A percentile compares a stretch with the other conserved stretches of the same genome.
Conservation (phyloP, 306 rosid species). For the Vigna unguiculata region DNA sequence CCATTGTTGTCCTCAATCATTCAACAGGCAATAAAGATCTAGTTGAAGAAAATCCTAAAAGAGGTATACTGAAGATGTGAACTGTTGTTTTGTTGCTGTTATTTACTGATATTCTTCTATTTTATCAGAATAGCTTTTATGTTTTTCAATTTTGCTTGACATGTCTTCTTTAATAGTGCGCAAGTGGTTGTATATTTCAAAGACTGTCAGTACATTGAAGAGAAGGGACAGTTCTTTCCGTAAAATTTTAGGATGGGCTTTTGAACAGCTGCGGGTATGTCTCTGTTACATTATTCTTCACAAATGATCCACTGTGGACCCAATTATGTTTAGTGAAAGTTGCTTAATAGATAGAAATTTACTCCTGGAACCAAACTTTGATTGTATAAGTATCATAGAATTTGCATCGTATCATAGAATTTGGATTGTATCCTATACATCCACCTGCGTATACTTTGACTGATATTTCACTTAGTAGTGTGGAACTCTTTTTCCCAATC, state of each 20-base stretch:
- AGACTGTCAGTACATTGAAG: constrained; percentile 60
- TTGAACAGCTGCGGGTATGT: constrained; percentile 66
- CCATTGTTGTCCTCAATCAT: constrained; percentile 50
- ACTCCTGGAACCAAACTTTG: constrained; percentile 10
- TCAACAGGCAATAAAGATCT: constrained; percentile 46
- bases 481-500: background rate
- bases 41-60: constrained; percentile 42
- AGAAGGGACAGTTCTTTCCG: constrained; percentile 73
- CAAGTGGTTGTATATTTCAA: constrained; percentile 56
- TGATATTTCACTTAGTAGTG: constrained; percentile 5
- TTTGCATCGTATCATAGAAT: constrained; percentile 6
- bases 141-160: constrained; percentile 31
- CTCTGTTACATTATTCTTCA: constrained; percentile 14
- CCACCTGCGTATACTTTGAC: background rate
- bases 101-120: constrained; percentile 31
- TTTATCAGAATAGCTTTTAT: background rate
- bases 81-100: constrained; percentile 25
- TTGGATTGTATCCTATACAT: background rate
- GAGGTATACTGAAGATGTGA: constrained; percentile 54
- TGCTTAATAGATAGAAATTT: constrained; percentile 7
- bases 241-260: constrained; percentile 61
- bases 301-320: constrained; percentile 8
- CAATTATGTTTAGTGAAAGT: constrained; percentile 8
- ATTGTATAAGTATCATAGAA: background rate
- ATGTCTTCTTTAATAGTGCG: constrained; percentile 54